Evolutionary conservation across 495 filamentous ascomycete species (phyloP).

Genomic region (Aeminium ludgeri): DNA sequence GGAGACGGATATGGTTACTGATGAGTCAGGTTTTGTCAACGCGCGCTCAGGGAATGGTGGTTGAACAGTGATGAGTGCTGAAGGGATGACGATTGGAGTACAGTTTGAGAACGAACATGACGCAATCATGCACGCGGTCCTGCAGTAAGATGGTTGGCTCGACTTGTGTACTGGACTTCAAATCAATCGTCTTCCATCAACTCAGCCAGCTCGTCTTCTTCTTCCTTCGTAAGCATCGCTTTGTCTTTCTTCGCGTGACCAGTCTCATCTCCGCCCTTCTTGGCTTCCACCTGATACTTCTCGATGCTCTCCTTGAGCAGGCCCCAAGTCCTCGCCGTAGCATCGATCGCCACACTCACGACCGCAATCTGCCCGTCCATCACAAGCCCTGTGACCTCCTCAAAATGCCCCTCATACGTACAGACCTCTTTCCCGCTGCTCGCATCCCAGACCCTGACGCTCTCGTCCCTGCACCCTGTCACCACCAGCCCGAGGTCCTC

Average conservation of each 20-base stretch:
- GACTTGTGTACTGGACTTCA: too few species aligned
- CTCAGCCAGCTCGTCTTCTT: constrained; percentile 74
- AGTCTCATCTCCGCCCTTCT: constrained; percentile 24
- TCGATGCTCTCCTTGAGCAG: constrained; percentile 47
- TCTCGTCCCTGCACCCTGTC: constrained; percentile 80
- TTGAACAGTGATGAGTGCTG: too few species aligned
- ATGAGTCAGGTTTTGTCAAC: too few species aligned
- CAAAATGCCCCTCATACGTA: constrained; percentile 70
- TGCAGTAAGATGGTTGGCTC: too few species aligned
- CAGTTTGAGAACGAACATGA: too few species aligned
- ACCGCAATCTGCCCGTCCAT: constrained; percentile 41
- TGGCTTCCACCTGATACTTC: constrained; percentile 19
- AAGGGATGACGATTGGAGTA: too few species aligned
- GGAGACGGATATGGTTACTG: too few species aligned
- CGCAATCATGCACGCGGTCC: too few species aligned
- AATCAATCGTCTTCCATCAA: constrained; percentile 59
- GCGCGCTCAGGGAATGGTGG: too few species aligned
- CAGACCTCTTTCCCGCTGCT: constrained; percentile 59
- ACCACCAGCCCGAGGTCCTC: constrained; percentile 64
- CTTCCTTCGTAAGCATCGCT: constrained; percentile 52
- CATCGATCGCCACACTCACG: constrained; percentile 75
- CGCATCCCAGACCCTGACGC: constrained; percentile 77
- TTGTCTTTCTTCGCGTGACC: constrained; percentile 29
- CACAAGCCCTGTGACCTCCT: constrained; percentile 72
- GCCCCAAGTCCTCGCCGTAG: constrained; percentile 68